Conservation (phyloP, 805 yeast species). For the Pichia pseudocactophila region DNA sequence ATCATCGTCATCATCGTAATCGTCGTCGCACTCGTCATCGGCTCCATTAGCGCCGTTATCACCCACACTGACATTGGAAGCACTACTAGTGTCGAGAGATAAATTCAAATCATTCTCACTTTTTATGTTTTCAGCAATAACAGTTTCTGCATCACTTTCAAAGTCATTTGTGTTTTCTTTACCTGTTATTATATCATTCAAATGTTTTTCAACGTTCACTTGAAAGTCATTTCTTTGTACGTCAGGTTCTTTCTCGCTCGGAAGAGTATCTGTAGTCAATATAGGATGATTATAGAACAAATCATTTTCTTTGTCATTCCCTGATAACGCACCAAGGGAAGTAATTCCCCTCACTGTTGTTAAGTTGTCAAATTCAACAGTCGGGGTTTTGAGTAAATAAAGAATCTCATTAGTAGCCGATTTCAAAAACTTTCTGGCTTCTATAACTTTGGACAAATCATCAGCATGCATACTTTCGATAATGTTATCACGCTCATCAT, state of each 20-base stretch:
- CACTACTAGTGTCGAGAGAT: too few relatives aligned
- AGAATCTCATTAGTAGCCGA: conserved; percentile 30
- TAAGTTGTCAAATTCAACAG: conserved; percentile 19
- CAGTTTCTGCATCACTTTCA: conserved; percentile 21
- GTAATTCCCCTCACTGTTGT: conserved; percentile 3
- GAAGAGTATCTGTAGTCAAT: neutral
- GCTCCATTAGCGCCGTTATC: conserved; percentile 7
- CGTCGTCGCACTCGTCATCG: conserved; percentile 3
- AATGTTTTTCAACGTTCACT: conserved; percentile 1
- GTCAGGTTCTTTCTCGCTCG: neutral
- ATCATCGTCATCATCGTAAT: conserved; percentile 9
- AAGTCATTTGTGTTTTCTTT: conserved; percentile 1
- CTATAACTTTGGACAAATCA: conserved; percentile 22
- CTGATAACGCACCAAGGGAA: conserved; percentile 9
- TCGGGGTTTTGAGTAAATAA: conserved; percentile 28
- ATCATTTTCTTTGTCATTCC: conserved; percentile 2
- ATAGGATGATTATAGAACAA: conserved; percentile 6
- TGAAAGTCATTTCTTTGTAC: neutral
- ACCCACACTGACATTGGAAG: too few relatives aligned
- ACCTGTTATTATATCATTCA: conserved; percentile 3
- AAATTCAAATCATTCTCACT: conserved; percentile 3
- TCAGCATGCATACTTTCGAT: conserved; percentile 17
- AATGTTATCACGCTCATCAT: neutral
- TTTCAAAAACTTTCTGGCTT: conserved; percentile 28
- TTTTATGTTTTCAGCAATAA: conserved; percentile 12